phyloP scores from a whole-genome alignment of 1,139 yeast species.

The Hyphopichia khmerensis region DNA sequence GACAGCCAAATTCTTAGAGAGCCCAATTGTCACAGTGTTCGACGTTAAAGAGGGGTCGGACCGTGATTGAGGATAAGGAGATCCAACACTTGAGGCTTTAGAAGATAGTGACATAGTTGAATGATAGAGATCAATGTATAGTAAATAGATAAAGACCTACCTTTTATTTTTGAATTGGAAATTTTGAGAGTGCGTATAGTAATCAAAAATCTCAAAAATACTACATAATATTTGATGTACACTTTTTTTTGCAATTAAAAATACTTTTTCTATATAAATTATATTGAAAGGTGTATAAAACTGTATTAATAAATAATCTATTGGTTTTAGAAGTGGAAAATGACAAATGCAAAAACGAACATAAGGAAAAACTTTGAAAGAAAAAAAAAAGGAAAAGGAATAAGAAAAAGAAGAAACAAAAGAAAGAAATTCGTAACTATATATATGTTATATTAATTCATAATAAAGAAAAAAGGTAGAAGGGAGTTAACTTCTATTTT shows the following conservation, averaged over 20 bases:
- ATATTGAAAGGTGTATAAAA: background rate
- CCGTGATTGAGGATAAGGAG: background rate
- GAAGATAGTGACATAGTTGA: background rate
- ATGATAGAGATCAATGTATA: no score
- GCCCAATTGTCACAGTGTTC: slow-evolving; percentile 63
- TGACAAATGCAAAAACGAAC: background rate
- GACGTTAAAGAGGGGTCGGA: slow-evolving; percentile 7
- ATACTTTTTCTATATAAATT: background rate
- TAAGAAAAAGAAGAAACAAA: background rate
- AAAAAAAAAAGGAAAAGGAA: background rate
- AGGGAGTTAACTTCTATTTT: slow-evolving; percentile 18
- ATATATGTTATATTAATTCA: background rate
- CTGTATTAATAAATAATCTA: background rate
- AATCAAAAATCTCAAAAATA: no score
- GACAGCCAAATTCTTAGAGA: slow-evolving; percentile 66
- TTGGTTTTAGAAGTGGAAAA: background rate
- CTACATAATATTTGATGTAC: no score
- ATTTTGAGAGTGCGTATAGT: no score
- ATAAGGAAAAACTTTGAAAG: background rate
- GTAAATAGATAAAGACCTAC: no score
- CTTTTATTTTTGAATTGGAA: no score
- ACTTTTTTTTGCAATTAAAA: background rate
- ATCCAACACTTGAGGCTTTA: background rate
- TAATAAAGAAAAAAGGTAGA: background rate
- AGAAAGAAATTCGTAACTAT: background rate